Conservation (phyloP, 176 grass and related monocot genomes). For the Bonia amplexicaulis region DNA sequence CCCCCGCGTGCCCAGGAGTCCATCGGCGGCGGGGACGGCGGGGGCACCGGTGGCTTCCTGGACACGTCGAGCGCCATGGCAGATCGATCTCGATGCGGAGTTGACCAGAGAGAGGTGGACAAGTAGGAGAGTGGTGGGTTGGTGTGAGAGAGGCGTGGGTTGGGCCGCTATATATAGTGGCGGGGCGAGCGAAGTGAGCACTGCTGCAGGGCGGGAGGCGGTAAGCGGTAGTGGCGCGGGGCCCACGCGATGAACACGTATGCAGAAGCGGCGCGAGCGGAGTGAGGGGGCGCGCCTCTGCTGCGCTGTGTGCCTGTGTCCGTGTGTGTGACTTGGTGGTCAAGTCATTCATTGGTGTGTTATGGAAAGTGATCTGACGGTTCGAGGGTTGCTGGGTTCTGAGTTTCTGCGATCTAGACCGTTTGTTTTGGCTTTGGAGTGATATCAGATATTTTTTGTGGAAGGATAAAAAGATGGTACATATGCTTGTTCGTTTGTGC, state of each 20-base stretch:
- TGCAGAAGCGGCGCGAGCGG: not conserved
- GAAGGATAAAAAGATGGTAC: not conserved
- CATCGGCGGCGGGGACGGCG: conserved; percentile 28
- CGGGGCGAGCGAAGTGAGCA: not conserved
- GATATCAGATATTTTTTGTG: not conserved
- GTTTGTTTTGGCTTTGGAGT: not conserved
- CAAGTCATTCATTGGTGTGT: not conserved
- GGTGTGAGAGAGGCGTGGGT: conserved; percentile 21
- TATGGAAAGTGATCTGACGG: conserved; percentile 25
- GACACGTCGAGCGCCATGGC: conserved; percentile 43
- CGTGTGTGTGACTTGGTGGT: conserved; percentile 21
- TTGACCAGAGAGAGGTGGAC: conserved; percentile 38
- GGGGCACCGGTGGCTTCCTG: conserved; percentile 18
- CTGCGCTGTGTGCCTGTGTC: not conserved
- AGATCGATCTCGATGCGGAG: conserved; percentile 14
- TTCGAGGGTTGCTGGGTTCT: not conserved
- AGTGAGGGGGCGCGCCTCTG: too few species aligned
- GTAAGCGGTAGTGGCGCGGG: not conserved
- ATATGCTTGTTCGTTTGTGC: not conserved
- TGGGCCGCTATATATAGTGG: conserved; percentile 31
- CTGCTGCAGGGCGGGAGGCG: not conserved
- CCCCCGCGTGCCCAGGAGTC: conserved; percentile 42
- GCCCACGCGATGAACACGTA: not conserved
- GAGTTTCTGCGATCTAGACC: not conserved
- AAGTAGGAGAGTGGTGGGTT: conserved; percentile 48